Evolutionary conservation across 495 filamentous ascomycete species (phyloP), one percentile per base, ranked within the genome.

Genomic region (Annulohypoxylon bovei): DNA sequence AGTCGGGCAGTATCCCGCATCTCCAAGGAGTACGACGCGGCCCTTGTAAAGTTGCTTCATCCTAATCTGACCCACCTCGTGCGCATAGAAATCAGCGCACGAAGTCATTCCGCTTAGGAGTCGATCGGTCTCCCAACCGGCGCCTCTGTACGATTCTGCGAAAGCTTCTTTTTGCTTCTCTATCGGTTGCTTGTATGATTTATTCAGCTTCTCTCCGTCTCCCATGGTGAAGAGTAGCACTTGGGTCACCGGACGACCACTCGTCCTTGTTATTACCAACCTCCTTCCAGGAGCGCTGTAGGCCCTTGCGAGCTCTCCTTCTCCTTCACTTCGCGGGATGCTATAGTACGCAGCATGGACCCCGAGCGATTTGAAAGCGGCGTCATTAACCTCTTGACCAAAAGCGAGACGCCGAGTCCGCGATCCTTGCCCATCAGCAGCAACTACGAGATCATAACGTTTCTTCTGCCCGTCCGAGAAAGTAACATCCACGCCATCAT

Each of bases 1-100:
- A 1, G 73, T 76, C 0, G 84, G 84, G 46, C 82, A 82, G 59
- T 87, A 85, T 0, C 71, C 85, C 1, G 86, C 79, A 70, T 88
- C 86, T 3, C 87, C 87, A 7, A 88, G 30, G 1, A 87, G 71
- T 0, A 77, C 80, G 1, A 86, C 75, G 0, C 83, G 81, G 6
- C 81, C 81, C 0, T 56, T 40, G 16, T 70, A 81, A 75, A 77
- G 80, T 11, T 27, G 40, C 5, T 62, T 55, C 68, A 82, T 32
- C 35, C 75, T 76, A 42, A 88, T 78, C 62, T 86, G 83, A 0
- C 75, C 76, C 18, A 80, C 60, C 50, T 84, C 84, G 22, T 62
- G 73, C 32, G 73, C 65, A 30, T 72, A 75, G 35, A 73, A 74
- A 42, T 73, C 66, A 7, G 54, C 37, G 5, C 30, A 40, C 0